Evolutionary conservation across 352 stramenopile genomes (phyloP), one percentile per base, ranked within the genome.

Genomic region (Globisporangium mamillatum): DNA sequence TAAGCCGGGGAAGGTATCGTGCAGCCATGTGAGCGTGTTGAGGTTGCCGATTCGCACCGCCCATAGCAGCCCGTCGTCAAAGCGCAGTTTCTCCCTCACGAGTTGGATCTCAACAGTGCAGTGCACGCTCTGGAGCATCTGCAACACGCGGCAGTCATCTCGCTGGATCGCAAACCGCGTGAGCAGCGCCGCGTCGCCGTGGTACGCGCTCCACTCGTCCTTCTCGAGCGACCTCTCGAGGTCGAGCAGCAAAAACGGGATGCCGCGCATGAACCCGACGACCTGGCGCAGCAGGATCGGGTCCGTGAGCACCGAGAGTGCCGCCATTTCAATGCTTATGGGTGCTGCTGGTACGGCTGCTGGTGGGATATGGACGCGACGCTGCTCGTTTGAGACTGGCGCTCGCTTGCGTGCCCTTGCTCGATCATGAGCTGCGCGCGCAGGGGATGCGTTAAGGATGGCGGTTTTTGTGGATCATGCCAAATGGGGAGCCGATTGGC

Each of bases 241-340:
- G 20, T 69, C 64, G 25, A 48, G 53, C 27, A 69, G 25, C 25
- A 64, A 1, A 12, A 63, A 22, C 34, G 56, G 64, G 3, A 58
- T 22, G 12, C 53, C 56, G 36, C 36, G 18, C 53, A 69, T 44
- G 29, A 24, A 64, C 18, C 20, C 9, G 18, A 44, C 25, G 20
- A 69, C 32, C n/a, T 58, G 29, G 20, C n/a, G 25, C 32, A 69
- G 44, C 53, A 62, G 27, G 18, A 38, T 24, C 16, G 41, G 2
- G 12, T 64, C 36, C 27, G 54, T 69, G 36, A 69, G 64, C n/a
- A 69, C 64, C 14, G 27, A 22, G 18, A 69, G n/a, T 1, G 27
- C 16, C 10, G 27, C 20, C 44, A 41, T 29, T 29, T 20, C 1
- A 9, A 22, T 44, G 16, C 16, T 22, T 7, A 3, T 41, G 36